A percentile compares a stretch with the other conserved stretches of the same genome.
These are phyloP conservation scores for Sarcodon sp. DNA, from an alignment of 768 basidiomycete species.

Conservation along the genomic window DNA sequence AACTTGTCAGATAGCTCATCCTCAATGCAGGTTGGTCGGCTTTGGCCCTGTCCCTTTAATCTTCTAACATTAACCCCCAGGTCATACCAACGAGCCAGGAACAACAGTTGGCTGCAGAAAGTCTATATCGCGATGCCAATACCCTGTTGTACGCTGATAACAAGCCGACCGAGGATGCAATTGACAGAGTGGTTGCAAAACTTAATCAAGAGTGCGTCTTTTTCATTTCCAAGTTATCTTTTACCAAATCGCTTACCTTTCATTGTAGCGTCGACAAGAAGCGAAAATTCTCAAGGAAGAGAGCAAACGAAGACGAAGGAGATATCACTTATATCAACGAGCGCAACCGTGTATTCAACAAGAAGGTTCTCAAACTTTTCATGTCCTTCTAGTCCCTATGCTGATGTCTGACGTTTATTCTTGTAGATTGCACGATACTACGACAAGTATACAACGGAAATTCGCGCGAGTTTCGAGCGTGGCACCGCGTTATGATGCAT, in stretches of 20 bases:
- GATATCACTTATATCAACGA: conserved; percentile 99
- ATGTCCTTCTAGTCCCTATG: not conserved
- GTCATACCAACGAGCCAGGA: conserved; percentile 41
- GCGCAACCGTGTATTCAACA: conserved; percentile 95
- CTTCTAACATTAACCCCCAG: conserved; percentile 18
- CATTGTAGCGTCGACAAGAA: conserved; percentile 71
- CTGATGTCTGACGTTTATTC: not conserved
- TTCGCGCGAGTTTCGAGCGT: conserved; percentile 94
- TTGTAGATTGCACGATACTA: conserved; percentile 83
- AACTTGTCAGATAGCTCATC: conserved; percentile 16
- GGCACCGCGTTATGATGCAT: conserved; percentile 73
- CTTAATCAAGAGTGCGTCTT: conserved; percentile 85
- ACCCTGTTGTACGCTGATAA: conserved; percentile 88
- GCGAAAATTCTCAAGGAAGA: conserved; percentile 80
- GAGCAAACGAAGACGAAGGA: conserved; percentile 83
- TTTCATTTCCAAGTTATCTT: conserved; percentile 1
- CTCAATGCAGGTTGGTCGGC: conserved; percentile 21
- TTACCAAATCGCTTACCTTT: not conserved
- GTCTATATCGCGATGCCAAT: conserved; percentile 88
- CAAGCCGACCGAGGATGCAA: conserved; percentile 91
- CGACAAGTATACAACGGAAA: conserved; percentile 95
- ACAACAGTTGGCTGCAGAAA: conserved; percentile 63
- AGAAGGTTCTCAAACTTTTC: conserved; percentile 46
- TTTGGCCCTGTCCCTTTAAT: not conserved
- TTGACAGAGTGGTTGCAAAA: conserved; percentile 84